Conservation (phyloP, 2,329 filamentous ascomycete genomes). For the Aureobasidium sp. region DNA sequence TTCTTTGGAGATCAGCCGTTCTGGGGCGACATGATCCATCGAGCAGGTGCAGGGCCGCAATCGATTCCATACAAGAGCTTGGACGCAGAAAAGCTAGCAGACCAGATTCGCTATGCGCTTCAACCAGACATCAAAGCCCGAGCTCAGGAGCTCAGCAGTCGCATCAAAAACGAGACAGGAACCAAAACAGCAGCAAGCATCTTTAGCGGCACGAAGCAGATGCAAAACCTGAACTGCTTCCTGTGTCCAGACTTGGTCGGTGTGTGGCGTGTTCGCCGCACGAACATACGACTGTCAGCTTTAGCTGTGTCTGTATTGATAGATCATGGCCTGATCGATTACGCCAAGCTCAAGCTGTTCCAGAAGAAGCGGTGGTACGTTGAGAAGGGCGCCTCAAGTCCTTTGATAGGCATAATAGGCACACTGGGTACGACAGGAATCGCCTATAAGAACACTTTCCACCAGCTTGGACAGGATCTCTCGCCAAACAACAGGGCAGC, state of each 20-base stretch:
- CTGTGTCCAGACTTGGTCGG: conserved; percentile 57
- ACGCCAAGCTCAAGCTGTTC: background rate
- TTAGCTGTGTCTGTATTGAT: background rate
- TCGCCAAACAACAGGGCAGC: background rate
- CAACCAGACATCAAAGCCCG: conserved; percentile 24
- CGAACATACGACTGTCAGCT: conserved; percentile 54
- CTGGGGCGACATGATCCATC: conserved; percentile 35
- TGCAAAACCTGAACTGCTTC: conserved; percentile 39
- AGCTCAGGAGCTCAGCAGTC: conserved; percentile 10
- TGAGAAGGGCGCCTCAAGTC: background rate
- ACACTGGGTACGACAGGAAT: background rate
- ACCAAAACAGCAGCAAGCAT: conserved; percentile 31
- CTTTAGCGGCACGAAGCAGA: conserved; percentile 23
- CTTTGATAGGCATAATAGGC: background rate
- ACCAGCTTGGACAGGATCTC: background rate
- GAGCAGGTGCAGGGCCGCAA: conserved; percentile 32
- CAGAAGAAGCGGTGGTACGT: background rate
- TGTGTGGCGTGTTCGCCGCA: conserved; percentile 61
- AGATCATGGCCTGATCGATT: background rate
- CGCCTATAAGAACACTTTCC: background rate
- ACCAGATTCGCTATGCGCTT: conserved; percentile 28
- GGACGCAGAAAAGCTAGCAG: conserved; percentile 27
- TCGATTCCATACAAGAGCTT: conserved; percentile 31
- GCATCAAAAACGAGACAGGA: conserved; percentile 28
- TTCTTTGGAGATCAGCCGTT: conserved; percentile 40